Percentiles rank a stretch among this genome's conserved stretches.
Conservation (phyloP, 345 rosid genomes). For the Balakata baccata region DNA sequence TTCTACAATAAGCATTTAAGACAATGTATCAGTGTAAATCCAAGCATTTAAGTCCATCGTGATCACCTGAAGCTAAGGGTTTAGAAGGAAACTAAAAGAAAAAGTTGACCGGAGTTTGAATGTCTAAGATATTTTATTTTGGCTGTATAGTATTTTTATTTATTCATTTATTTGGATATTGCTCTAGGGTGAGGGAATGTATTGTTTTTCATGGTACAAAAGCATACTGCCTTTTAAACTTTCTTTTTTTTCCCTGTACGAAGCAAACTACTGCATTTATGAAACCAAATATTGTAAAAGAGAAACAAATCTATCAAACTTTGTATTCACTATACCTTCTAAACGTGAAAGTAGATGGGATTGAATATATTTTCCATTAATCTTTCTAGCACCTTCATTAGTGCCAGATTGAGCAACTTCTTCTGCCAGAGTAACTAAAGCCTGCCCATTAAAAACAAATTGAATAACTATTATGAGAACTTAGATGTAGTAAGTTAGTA, state of each 20-base stretch:
- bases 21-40: background rate
- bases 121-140: background rate
- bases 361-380: constrained; percentile 81
- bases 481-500: background rate
- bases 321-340: constrained; percentile 48
- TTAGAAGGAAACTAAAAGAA: background rate
- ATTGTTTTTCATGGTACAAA: background rate
- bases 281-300: too few species aligned
- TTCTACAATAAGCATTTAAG: too few species aligned
- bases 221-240: too few species aligned
- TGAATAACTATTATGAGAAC: background rate
- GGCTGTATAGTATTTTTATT: background rate
- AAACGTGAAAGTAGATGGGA: constrained; percentile 73
- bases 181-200: background rate
- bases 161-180: background rate
- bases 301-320: too few species aligned
- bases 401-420: constrained; percentile 65
- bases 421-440: constrained; percentile 57
- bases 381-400: constrained; percentile 75
- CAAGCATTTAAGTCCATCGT: background rate
- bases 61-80: background rate
- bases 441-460: constrained; percentile 37
- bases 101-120: background rate
- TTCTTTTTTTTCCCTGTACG: too few species aligned
- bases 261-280: too few species aligned